A percentile compares a stretch with the other conserved stretches of the same genome.
Evolutionary conservation across 495 filamentous ascomycete genomes (phyloP).

Genomic region (Aspergillus sclerotiicarbonarius): DNA sequence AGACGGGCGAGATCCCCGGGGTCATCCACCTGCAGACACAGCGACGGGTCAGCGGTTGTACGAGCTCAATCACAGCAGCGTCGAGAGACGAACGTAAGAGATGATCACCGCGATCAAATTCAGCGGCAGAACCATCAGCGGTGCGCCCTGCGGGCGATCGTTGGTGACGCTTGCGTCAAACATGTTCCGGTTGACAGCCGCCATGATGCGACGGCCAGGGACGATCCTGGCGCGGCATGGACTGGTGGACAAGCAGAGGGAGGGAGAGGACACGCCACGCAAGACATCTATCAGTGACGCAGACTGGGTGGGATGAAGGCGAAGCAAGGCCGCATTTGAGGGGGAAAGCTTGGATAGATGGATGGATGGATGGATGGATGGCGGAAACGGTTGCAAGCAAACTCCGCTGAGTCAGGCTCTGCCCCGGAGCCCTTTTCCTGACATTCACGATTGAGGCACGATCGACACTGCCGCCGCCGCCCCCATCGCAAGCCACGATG

Average conservation of each 20-base stretch:
- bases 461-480: too few species aligned
- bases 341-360: not conserved
- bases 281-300: conserved; percentile 16
- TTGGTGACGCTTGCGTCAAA: conserved; percentile 41
- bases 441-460: too few species aligned
- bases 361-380: not conserved
- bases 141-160: conserved; percentile 33
- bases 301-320: not conserved
- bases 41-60: conserved; percentile 24
- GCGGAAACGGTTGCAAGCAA: not conserved
- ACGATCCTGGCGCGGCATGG: conserved; percentile 31
- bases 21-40: conserved; percentile 43
- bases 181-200: conserved; percentile 47
- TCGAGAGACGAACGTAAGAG: conserved; percentile 39
- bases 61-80: not conserved
- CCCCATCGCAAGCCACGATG: too few species aligned
- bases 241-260: conserved; percentile 9
- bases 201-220: conserved; percentile 43
- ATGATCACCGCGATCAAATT: conserved; percentile 59
- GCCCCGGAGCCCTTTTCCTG: too few species aligned
- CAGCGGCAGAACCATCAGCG: conserved; percentile 51
- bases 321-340: not conserved
- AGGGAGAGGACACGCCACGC: not conserved
- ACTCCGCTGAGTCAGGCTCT: not conserved
- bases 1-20: conserved; percentile 55